phyloP scores from a whole-genome alignment of 805 yeast species.

The Gaillardinia entomophila region DNA sequence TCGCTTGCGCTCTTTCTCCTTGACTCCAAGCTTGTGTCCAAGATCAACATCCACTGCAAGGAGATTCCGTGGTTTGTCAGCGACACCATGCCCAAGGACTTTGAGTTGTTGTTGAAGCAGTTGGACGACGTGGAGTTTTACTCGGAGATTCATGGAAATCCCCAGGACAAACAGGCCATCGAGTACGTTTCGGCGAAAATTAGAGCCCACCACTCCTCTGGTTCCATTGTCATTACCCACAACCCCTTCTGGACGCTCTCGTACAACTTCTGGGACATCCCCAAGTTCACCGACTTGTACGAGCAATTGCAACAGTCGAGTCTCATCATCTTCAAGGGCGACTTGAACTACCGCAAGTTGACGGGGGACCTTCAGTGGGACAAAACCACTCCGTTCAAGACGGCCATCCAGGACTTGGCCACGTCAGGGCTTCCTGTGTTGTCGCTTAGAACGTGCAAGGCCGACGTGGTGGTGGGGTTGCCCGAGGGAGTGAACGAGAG shows the following conservation, averaged over 20 bases:
- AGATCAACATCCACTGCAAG: constrained; percentile 80
- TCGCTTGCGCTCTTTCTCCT: constrained; percentile 34
- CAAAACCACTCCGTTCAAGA: constrained; percentile 64
- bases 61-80: constrained; percentile 96
- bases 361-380: constrained; percentile 91
- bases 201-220: constrained; percentile 11
- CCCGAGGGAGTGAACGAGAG: constrained; percentile 66
- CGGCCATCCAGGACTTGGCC: constrained; percentile 68
- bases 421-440: constrained; percentile 57
- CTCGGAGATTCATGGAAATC: constrained; percentile 25
- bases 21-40: constrained; percentile 59
- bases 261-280: constrained; percentile 69
- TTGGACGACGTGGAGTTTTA: constrained; percentile 49
- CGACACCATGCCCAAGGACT: constrained; percentile 86
- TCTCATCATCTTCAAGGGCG: constrained; percentile 87
- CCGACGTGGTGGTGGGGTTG: constrained; percentile 90
- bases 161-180: constrained; percentile 15
- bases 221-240: constrained; percentile 28
- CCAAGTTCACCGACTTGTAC: constrained; percentile 59
- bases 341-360: constrained; percentile 88
- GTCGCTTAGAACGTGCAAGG: constrained; percentile 89
- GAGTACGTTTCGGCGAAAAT: constrained; percentile 15
- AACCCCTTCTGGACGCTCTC: constrained; percentile 86
- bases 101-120: constrained; percentile 51
- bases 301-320: constrained; percentile 56